Base-by-base conservation (phyloP, 352 stramenopile genomes). In the Globisporangium cylindrosporum region DNA sequence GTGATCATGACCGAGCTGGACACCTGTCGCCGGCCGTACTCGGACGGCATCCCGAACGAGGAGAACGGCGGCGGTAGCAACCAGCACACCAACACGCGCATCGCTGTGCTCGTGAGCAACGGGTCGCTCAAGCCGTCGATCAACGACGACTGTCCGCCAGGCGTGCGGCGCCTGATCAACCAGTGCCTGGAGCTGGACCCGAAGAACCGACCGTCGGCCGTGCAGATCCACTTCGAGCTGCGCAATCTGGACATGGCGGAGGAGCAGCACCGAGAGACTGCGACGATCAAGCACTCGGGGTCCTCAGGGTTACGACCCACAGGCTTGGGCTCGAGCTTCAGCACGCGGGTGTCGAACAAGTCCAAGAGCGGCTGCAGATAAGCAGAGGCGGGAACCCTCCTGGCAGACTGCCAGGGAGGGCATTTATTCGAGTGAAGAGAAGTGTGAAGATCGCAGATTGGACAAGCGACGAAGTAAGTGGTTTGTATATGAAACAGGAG, bases 181-280 rank as follows among this genome's bases (percentile, higher is more conserved):
- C 76, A 80, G 29, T 93, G 85, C 55, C 59, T 93, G 27, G 71
- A 77, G 20, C 82, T 77, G 25, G 67, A 87, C 41, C 80, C 83
- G n/a, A 59, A 73, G 4, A 74, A 83, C 51, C 81, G 85, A 14
- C 85, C 85, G 36, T 84, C 77, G 3, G 83, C 86, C 6, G 49
- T 94, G 36, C 73, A 92, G 68, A 69, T 94, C 62, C 85, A 91
- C 66, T 94, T 86, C 62, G 76, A 80, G 29, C 69, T 90, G 48
- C 67, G 81, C 36, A 71, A 66, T n/a, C 27, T 71, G 12, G 66
- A 71, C 22, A 22, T 63, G n/a, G 64, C 22, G 10, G 54, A 56
- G n/a, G 64, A 69, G 34, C 55, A 64, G 48, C 62, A 41, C 3
- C 24, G 18, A 18, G 59, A 64, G 59, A 51, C 15, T 18, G 59